Evolutionary conservation across 2,329 filamentous ascomycete species (phyloP).

Genomic region (Thielaviopsis musarum): DNA sequence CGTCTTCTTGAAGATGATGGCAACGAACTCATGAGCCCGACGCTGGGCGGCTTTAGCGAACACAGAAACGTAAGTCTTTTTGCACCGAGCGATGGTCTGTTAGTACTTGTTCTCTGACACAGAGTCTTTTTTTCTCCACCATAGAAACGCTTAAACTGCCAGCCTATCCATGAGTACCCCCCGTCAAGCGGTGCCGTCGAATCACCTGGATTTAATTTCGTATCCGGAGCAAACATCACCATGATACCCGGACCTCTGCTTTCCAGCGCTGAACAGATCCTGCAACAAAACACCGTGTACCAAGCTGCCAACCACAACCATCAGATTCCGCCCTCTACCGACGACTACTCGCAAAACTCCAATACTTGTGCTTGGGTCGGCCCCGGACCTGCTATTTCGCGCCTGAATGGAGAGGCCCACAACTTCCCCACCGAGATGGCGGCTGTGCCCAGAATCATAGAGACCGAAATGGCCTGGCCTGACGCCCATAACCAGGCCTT

Average conservation of each 20-base stretch:
- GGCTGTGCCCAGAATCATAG: constrained; percentile 30
- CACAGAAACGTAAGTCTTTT: constrained; percentile 10
- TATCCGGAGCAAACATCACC: constrained; percentile 29
- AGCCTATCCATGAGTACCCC: background rate
- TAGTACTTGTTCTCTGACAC: background rate
- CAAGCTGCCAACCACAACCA: constrained; percentile 23
- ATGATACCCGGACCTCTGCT: constrained; percentile 27
- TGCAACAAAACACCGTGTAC: background rate
- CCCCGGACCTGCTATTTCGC: constrained; percentile 21
- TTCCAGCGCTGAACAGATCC: constrained; percentile 14
- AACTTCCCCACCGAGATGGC: constrained; percentile 19
- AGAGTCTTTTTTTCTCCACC: background rate
- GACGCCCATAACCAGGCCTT: constrained; percentile 35
- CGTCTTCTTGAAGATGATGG: constrained; percentile 10
- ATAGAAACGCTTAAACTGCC: constrained; percentile 12
- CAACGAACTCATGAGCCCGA: background rate
- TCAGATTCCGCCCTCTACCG: constrained; percentile 39
- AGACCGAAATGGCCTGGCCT: constrained; percentile 31
- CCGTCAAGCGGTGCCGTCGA: background rate
- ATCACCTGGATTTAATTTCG: constrained; percentile 2
- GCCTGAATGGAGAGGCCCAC: background rate
- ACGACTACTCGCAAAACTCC: constrained; percentile 37
- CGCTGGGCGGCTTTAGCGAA: constrained; percentile 7
- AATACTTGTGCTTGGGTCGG: constrained; percentile 20
- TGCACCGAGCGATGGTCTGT: background rate